phyloP scores from a whole-genome alignment of 2,329 filamentous ascomycete species.

The Chaetomiaceae sp. region DNA sequence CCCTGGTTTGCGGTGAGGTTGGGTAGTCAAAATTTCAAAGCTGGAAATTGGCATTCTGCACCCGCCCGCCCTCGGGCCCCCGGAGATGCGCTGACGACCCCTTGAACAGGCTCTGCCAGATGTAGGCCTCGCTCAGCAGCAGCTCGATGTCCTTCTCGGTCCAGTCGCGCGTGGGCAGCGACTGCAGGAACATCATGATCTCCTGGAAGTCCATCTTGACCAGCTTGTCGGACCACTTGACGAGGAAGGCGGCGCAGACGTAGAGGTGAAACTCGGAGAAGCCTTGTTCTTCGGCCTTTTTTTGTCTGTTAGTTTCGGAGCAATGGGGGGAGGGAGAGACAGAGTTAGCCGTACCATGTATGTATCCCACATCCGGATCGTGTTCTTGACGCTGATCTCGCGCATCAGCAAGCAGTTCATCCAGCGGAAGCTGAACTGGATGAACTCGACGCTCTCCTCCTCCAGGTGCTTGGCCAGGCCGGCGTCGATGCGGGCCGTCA shows the following conservation, averaged over 20 bases:
- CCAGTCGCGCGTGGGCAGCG: conserved; percentile 87
- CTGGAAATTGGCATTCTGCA: conserved; percentile 39
- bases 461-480: conserved; percentile 83
- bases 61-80: conserved; percentile 38
- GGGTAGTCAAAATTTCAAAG: neutral
- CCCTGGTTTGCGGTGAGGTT: too few species aligned
- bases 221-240: conserved; percentile 95
- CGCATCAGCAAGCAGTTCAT: conserved; percentile 99
- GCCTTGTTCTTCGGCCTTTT: conserved; percentile 90
- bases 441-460: conserved; percentile 90
- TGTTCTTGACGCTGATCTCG: conserved; percentile 93
- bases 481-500: conserved; percentile 85
- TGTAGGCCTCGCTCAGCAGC: conserved; percentile 91
- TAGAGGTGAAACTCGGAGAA: conserved; percentile 98
- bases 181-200: conserved; percentile 99
- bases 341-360: conserved; percentile 95
- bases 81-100: conserved; percentile 86
- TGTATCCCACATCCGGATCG: conserved; percentile 99
- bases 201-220: conserved; percentile 98
- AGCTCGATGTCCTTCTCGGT: conserved; percentile 98
- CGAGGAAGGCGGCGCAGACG: conserved; percentile 93
- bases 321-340: conserved; percentile 28
- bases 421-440: conserved; percentile 98
- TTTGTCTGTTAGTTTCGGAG: neutral
- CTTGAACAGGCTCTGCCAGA: conserved; percentile 97